Evolutionary conservation across 345 rosid species (phyloP).

Genomic region (Gossypium ekmanianum): DNA sequence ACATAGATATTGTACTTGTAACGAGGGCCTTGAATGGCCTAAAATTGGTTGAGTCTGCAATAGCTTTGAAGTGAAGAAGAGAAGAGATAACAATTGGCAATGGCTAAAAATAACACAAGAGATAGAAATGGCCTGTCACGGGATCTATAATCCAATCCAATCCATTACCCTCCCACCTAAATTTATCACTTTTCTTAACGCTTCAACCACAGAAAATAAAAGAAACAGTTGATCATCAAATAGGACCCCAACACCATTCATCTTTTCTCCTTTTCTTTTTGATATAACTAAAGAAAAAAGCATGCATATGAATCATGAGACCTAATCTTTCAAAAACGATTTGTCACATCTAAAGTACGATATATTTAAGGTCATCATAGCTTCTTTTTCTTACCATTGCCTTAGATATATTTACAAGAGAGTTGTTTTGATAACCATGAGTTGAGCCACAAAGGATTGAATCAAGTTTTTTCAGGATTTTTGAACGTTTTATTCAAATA

Average conservation of each 20-base stretch:
- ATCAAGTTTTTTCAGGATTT: too few species aligned
- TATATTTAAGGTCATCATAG: too few species aligned
- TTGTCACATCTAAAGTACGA: too few species aligned
- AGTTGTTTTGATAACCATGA: too few species aligned
- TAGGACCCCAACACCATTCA: background rate
- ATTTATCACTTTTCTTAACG: constrained; percentile 30
- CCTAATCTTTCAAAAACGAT: too few species aligned
- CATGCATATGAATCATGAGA: constrained; percentile 25
- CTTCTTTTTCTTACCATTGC: too few species aligned
- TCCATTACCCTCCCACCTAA: constrained; percentile 34
- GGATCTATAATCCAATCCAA: too few species aligned
- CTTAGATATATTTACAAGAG: too few species aligned
- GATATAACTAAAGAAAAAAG: background rate
- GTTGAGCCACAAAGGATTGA: too few species aligned
- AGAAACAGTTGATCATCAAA: background rate
- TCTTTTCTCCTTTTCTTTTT: background rate
- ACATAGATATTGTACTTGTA: background rate
- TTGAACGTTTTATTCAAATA: too few species aligned
- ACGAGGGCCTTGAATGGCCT: background rate
- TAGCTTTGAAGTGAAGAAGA: background rate
- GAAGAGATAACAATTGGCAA: background rate
- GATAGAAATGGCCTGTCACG: too few species aligned
- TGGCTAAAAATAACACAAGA: background rate
- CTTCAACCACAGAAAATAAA: constrained; percentile 26
- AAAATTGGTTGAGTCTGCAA: background rate